Evolutionary conservation across 2,329 filamentous ascomycete genomes (phyloP), one percentile per base, ranked within the genome.

Genomic region (Penicillium sp.): DNA sequence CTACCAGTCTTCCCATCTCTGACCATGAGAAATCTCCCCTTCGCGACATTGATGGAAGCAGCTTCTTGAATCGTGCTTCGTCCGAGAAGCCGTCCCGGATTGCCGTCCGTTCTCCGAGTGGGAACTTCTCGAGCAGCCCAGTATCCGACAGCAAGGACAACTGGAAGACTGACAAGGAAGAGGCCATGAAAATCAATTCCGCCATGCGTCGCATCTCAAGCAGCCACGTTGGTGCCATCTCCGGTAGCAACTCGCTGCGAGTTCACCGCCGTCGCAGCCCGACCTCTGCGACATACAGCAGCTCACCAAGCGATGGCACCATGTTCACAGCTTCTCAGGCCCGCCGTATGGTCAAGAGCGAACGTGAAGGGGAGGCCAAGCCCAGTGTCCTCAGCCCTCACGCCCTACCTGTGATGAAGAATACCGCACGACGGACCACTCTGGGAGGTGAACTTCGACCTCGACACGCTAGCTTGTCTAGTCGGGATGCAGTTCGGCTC

Each of bases 261-360:
- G 76, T 80, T 19, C 78, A 87, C 68, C 80, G 85, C 64, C 79
- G 85, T 53, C 83, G 86, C 62, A 87, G 85, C 65, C 86, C 85
- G 7, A 84, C 83, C 12, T 77, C 78, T 22, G 78, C 79, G 53
- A 75, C 78, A 5, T 76, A 81, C 22, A 76, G 80, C 58, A 85
- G 83, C 58, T 85, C 86, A 15, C 85, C 86, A 1, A 84, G 80
- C 56, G 85, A 87, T 66, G 85, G 84, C 61, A 78, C 80, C 8
- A 81, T 89, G 75, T 90, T 90, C 75, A 89, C 86, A 0, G 86
- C 88, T 26, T 83, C 85, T 58, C 88, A 89, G 64, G 88, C 88
- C 28, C 82, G 89, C 47, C 82, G 89, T 15, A 89, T 91, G 86
- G 85, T 88, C 42, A 87, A 85, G 71, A 84, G 81, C 53, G 84